Percentiles rank a stretch among this genome's conserved stretches.
phyloP scores from a whole-genome alignment of 345 rosid genomes.

The Limnanthes douglasii region DNA sequence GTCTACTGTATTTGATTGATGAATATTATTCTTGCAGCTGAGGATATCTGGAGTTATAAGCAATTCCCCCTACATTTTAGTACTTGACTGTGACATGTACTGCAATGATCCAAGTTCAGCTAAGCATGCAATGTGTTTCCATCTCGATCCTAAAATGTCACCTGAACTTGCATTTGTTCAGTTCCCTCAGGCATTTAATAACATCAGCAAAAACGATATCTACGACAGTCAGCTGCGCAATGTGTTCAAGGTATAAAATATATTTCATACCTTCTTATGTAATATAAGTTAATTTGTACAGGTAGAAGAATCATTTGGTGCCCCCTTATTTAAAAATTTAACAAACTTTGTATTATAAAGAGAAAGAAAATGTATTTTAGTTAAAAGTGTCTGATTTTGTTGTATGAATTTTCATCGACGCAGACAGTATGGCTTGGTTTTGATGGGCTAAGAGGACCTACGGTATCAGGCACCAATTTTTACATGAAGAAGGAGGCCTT shows the following conservation, averaged over 20 bases:
- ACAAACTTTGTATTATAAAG: neutral
- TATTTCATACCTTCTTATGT: neutral
- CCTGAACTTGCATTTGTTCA: constrained; percentile 21
- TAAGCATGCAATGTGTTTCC: constrained; percentile 30
- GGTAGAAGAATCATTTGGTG: neutral
- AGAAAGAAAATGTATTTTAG: neutral
- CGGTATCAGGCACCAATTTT: constrained; percentile 24
- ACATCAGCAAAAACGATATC: constrained; percentile 22
- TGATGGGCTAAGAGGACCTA: constrained; percentile 26
- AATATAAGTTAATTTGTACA: too few species aligned
- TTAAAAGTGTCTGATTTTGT: neutral
- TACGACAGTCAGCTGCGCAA: constrained; percentile 21
- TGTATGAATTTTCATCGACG: neutral
- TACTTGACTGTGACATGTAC: constrained; percentile 37
- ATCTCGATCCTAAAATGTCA: constrained; percentile 17
- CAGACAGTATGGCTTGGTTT: constrained; percentile 10
- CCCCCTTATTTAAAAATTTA: too few species aligned
- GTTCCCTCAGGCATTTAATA: constrained; percentile 27
- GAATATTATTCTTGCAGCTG: constrained; percentile 21
- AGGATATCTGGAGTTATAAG: constrained; percentile 30
- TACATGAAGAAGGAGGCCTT: constrained; percentile 27
- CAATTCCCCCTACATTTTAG: constrained; percentile 26
- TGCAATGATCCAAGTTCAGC: constrained; percentile 32
- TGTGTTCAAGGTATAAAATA: constrained; percentile 10
- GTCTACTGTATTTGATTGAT: neutral